Base-by-base conservation (phyloP, 1,284 basidiomycete species). In the Cryptococcus sp. region DNA sequence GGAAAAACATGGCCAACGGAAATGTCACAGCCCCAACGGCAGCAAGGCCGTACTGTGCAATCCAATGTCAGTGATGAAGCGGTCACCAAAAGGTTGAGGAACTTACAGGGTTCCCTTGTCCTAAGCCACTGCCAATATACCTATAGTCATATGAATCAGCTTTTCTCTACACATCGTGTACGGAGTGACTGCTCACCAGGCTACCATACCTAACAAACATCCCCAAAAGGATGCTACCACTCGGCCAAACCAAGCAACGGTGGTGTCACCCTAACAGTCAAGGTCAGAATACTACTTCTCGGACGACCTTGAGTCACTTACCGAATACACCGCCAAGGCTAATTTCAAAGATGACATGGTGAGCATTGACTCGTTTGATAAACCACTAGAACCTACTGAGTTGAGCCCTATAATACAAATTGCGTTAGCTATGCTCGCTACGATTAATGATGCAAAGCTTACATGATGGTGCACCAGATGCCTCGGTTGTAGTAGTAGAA, bases 211-310 rank as follows among this genome's bases (percentile, higher is more conserved):
- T 6, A 86, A 72, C 1, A 87, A 57, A 2, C 86, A 86, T 8
- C 90, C 90, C 55, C 83, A 79, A 64, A 91, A 87, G 0, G 89
- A 89, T 44, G 84, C 85, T 4, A 84, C 49, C 15, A 89, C 80
- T 56, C 89, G 83, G 1, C 84, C 81, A 1, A 86, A 76, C 45
- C 88, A 83, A 1, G 84, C 87, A 52, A 87, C 87, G 0, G 85
- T 83, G 0, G 89, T 92, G 59, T 91, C 89, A 1, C 89, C 90
- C 54, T 87, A 81, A 68, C 13, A 19, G 87, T 88, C 10, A 87
- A 82, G 13, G 86, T 79, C 1, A 88, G 74, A 0, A 86, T 19
- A 88, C 76, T 62, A 89, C 87, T 0, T 83, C 25, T 25, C 50
- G 41, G 38, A 37, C 19, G 7, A 39, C 22, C 15, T 25, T 20